Base-by-base conservation (phyloP, 441 rosid species). In the Breynia disticha region DNA sequence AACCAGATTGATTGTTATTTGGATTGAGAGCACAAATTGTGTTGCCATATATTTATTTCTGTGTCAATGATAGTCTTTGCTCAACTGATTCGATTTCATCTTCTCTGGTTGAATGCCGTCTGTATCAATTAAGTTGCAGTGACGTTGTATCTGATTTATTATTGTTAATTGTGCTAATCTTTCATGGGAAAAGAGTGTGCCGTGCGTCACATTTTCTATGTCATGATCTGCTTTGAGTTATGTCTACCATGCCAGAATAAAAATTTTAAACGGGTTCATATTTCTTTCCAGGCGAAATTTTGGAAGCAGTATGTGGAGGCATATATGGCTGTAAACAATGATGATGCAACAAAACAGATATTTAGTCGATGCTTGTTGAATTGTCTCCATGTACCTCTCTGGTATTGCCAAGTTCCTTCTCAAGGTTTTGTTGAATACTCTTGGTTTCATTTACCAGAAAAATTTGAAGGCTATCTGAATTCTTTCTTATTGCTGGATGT, bases 261-360 rank as follows among this genome's bases (percentile, higher is more conserved):
- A 37, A 5, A 6, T 38, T 2, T 20, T 35, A n/a, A 10, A 37
- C 17, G 18, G 19, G 16, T 43, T 35, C 41, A 57, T 63, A 20
- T 53, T 37, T 43, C 63, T 11, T 67, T 51, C 68, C 35, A 87
- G 98, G 95, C 96, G 37, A 86, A 86, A 64, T 86, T 67, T 70
- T 91, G 98, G 97, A 88, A 84, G 82, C 98, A 91, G 56, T 91
- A 91, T 67, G 95, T 86, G 63, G 96, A 91, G 74, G 94, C 88
- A 22, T 73, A 78, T 52, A 88, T 91, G 95, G 78, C 81, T 60
- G 83, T 66, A 22, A 86, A 77, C 64, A 86, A 88, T 65, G 98
- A 86, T 47, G 97, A 84, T 66, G 95, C 97, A 55, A 81, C 83
- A 20, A 91, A 74, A 64, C 95, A 80, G 69, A 82, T 91, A 63